Percentiles rank a stretch among this genome's conserved stretches.
Evolutionary conservation across 805 yeast genomes (phyloP).

Genomic region (Hanseniaspora guilliermondii): DNA sequence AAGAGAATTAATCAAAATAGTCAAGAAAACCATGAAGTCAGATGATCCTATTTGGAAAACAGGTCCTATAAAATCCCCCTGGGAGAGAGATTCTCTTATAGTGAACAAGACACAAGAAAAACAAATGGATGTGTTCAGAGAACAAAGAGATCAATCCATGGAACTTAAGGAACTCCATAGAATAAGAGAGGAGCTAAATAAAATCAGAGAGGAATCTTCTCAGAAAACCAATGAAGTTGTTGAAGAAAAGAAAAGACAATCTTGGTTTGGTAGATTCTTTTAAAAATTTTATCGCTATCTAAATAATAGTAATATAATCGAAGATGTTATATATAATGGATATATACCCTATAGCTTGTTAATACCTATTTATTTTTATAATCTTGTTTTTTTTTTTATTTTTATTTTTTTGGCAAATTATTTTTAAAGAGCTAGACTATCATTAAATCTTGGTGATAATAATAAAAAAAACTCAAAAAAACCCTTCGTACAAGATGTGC

Average conservation of each 20-base stretch:
- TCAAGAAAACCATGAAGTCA: conserved; percentile 47
- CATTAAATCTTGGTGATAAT: no score
- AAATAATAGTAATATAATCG: no score
- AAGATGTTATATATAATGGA: no score
- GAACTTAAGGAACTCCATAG: conserved; percentile 26
- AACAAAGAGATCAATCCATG: conserved; percentile 27
- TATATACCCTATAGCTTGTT: no score
- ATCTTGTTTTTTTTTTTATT: background rate
- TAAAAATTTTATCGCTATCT: background rate
- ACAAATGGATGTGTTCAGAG: conserved; percentile 34
- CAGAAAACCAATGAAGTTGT: conserved; percentile 27
- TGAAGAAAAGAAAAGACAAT: conserved; percentile 23
- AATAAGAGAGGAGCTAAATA: conserved; percentile 30
- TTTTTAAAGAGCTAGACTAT: no score
- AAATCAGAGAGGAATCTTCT: conserved; percentile 31
- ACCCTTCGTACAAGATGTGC: no score
- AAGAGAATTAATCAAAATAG: conserved; percentile 55
- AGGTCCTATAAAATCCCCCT: conserved; percentile 56
- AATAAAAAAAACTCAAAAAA: no score
- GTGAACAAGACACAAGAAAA: conserved; percentile 31
- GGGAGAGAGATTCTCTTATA: conserved; percentile 34
- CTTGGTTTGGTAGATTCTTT: conserved; percentile 9
- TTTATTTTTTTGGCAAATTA: background rate
- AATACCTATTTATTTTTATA: background rate
- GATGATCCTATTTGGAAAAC: conserved; percentile 77